These are phyloP conservation scores for Talaromyces albobiverticillius DNA, from an alignment of 2,329 filamentous ascomycete genomes.

Conservation along the genomic window DNA sequence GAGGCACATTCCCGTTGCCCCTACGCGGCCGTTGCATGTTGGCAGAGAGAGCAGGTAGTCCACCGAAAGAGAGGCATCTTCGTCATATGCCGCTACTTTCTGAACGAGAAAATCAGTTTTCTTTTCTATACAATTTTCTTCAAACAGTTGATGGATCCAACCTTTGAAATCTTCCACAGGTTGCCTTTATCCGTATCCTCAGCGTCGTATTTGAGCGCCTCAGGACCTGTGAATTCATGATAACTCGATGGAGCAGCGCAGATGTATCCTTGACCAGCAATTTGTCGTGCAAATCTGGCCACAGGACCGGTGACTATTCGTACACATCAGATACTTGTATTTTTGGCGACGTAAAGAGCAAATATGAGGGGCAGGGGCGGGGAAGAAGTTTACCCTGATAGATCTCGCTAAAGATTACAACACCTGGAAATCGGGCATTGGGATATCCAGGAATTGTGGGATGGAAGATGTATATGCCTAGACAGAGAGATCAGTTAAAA, in stretches of 20 bases:
- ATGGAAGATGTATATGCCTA: slow-evolving; percentile 87
- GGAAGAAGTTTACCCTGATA: slow-evolving; percentile 78
- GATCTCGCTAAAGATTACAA: slow-evolving; percentile 89
- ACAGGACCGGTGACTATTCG: slow-evolving; percentile 80
- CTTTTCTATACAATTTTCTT: not conserved
- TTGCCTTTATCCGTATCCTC: slow-evolving; percentile 87
- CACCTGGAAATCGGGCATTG: slow-evolving; percentile 82
- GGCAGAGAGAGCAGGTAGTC: slow-evolving; percentile 67
- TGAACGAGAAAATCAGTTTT: slow-evolving; percentile 31
- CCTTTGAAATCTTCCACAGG: slow-evolving; percentile 78
- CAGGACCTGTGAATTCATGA: slow-evolving; percentile 86
- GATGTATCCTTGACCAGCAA: slow-evolving; percentile 89
- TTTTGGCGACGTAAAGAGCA: no score
- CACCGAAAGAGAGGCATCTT: slow-evolving; percentile 66
- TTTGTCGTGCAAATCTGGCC: slow-evolving; percentile 83
- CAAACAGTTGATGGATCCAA: slow-evolving; percentile 25
- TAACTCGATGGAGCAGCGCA: slow-evolving; percentile 87
- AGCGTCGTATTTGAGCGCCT: slow-evolving; percentile 78
- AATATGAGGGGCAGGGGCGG: no score
- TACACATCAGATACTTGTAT: not conserved
- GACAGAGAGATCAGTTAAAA: not conserved
- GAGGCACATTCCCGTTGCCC: slow-evolving; percentile 85
- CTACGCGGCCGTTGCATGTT: slow-evolving; percentile 78
- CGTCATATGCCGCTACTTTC: slow-evolving; percentile 83
- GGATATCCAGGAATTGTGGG: slow-evolving; percentile 81